Conservation (phyloP, 768 basidiomycete species). For the Xerocomus spinulosus region DNA sequence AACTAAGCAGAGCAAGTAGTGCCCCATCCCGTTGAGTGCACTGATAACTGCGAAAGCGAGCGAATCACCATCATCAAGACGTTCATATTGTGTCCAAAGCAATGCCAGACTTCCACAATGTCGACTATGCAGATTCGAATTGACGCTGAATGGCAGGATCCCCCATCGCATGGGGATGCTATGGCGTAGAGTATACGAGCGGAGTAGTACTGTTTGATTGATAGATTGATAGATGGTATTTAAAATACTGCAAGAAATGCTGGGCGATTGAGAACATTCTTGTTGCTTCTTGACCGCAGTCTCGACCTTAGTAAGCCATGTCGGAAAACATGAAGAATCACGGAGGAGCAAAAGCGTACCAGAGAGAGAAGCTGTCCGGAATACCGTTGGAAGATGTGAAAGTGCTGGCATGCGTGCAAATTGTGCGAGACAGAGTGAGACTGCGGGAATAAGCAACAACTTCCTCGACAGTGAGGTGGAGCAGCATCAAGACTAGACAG, state of each 20-base stretch:
- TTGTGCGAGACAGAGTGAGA: conserved; percentile 43
- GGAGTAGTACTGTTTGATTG: conserved; percentile 60
- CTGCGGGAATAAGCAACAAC: conserved; percentile 51
- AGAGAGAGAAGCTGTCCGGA: conserved; percentile 62
- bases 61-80: conserved; percentile 47
- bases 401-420: background rate
- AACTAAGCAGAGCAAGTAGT: conserved; percentile 54
- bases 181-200: conserved; percentile 61
- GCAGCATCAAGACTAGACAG: conserved; percentile 45
- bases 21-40: conserved; percentile 67
- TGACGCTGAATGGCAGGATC: conserved; percentile 65
- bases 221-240: conserved; percentile 40
- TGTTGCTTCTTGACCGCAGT: conserved; percentile 63
- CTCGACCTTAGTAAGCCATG: conserved; percentile 51
- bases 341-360: conserved; percentile 34
- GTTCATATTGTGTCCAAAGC: conserved; percentile 58
- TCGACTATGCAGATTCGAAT: conserved; percentile 48
- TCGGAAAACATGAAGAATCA: conserved; percentile 8
- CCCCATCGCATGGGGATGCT: conserved; percentile 65
- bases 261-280: conserved; percentile 44
- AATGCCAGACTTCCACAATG: conserved; percentile 42
- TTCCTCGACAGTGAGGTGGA: conserved; percentile 45
- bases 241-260: conserved; percentile 42
- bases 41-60: conserved; percentile 54
- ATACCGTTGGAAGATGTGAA: conserved; percentile 42